These are phyloP conservation scores for Boletus huronensis DNA, from an alignment of 768 basidiomycete genomes.

Conservation along the genomic window DNA sequence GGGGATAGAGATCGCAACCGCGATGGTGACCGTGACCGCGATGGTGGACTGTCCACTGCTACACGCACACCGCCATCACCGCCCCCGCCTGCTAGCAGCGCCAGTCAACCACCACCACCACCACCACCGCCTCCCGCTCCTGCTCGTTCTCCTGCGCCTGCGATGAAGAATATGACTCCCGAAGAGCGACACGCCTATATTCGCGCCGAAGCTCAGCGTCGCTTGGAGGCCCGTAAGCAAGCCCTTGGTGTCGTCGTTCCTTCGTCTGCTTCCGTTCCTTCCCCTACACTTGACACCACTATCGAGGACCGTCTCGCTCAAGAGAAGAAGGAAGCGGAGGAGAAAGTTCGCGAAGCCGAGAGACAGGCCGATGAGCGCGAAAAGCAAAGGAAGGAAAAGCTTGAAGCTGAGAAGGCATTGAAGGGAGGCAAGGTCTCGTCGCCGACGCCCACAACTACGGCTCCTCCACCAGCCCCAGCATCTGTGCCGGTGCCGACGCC, in stretches of 20 bases:
- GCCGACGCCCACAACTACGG: conserved; percentile 42
- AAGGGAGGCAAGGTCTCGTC: conserved; percentile 46
- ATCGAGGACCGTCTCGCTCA: conserved; percentile 82
- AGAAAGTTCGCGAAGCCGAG: conserved; percentile 76
- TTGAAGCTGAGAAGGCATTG: conserved; percentile 71
- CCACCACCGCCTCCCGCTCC: conserved; percentile 47
- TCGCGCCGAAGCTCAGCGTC: conserved; percentile 73
- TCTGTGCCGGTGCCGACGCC: conserved; percentile 35
- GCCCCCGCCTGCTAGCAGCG: conserved; percentile 38
- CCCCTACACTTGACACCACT: conserved; percentile 63
- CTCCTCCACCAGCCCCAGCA: conserved; percentile 40
- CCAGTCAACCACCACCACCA: conserved; percentile 35
- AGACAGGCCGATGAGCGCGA: conserved; percentile 79
- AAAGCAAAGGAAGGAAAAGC: conserved; percentile 60
- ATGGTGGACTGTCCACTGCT: conserved; percentile 35
- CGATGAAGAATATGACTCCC: conserved; percentile 73
- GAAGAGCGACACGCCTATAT: conserved; percentile 80
- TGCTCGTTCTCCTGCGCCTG: conserved; percentile 55
- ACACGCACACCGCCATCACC: conserved; percentile 47
- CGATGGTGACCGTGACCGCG: conserved; percentile 32
- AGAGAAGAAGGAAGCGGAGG: conserved; percentile 90
- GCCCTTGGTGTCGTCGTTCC: conserved; percentile 70
- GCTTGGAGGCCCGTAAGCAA: conserved; percentile 80
- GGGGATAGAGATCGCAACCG: conserved; percentile 18
- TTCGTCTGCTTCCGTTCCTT: conserved; percentile 31